These are phyloP conservation scores for Pseudoscleropodium purum DNA, from an alignment of 225 moss, liverwort and hornwort genomes.

Conservation along the genomic window DNA sequence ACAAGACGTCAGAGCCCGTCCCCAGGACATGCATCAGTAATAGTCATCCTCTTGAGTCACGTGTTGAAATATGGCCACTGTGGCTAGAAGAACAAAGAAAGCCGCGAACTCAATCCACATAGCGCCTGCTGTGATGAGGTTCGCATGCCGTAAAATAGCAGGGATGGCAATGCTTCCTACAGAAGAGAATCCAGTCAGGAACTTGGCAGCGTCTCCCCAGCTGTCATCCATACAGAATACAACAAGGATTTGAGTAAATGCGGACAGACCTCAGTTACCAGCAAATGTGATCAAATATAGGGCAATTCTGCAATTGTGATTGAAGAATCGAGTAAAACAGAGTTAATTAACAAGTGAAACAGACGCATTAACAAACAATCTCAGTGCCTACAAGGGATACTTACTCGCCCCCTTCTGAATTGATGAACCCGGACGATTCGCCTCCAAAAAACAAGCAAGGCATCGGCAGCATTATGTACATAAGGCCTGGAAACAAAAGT, in stretches of 20 bases:
- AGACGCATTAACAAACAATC: neutral
- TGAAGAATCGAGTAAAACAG: neutral
- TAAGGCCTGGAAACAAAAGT: constrained; percentile 51
- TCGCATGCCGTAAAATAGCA: constrained; percentile 69
- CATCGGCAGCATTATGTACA: constrained; percentile 98
- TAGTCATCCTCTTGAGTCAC: constrained; percentile 54
- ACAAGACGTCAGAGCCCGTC: neutral
- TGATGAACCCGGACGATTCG: constrained; percentile 44
- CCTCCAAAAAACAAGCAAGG: constrained; percentile 97
- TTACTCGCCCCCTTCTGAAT: constrained; percentile 70
- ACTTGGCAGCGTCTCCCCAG: constrained; percentile 83
- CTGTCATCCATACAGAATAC: constrained; percentile 15
- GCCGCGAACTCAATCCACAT: constrained; percentile 77
- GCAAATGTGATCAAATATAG: neutral
- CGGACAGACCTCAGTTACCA: neutral
- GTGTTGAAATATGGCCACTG: constrained; percentile 59
- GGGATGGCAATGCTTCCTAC: constrained; percentile 90
- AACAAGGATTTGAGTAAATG: neutral
- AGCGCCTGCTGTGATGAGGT: constrained; percentile 68
- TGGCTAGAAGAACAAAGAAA: constrained; percentile 62
- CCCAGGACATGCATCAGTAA: constrained; percentile 1
- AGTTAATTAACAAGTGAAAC: neutral
- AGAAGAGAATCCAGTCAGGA: constrained; percentile 79
- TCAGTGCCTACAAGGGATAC: constrained; percentile 3
- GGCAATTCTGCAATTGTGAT: neutral